These are phyloP conservation scores for Pulveroboletus ravenelii DNA, from an alignment of 768 basidiomycete genomes.

Conservation along the genomic window DNA sequence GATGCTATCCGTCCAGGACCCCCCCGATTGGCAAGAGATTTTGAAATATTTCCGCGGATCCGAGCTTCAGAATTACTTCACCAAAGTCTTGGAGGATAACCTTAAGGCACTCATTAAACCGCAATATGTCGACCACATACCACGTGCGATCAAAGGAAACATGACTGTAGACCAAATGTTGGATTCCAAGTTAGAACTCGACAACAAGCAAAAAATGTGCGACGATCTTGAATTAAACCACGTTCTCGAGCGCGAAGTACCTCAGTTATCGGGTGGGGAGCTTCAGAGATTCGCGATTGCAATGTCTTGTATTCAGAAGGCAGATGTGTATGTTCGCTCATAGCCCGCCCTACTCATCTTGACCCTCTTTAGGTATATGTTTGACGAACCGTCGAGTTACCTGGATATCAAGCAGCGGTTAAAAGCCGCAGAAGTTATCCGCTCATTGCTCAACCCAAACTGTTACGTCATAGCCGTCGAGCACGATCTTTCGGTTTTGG, in stretches of 20 bases:
- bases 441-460: conserved; percentile 71
- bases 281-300: conserved; percentile 98
- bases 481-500: conserved; percentile 96
- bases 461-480: conserved; percentile 97
- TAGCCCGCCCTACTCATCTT: background rate
- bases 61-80: conserved; percentile 99
- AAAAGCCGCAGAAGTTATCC: conserved; percentile 92
- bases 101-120: conserved; percentile 98
- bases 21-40: conserved; percentile 99
- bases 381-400: conserved; percentile 98
- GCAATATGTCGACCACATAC: conserved; percentile 99
- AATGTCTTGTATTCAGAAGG: conserved; percentile 90
- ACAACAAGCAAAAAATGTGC: conserved; percentile 85
- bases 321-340: conserved; percentile 75
- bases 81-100: conserved; percentile 97
- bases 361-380: conserved; percentile 75
- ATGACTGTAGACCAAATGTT: conserved; percentile 90
- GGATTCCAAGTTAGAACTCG: conserved; percentile 80
- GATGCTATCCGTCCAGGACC: conserved; percentile 53
- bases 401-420: conserved; percentile 95
- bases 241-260: conserved; percentile 79
- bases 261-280: conserved; percentile 92
- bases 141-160: conserved; percentile 86
- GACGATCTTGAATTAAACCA: conserved; percentile 84
- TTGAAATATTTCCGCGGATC: conserved; percentile 98